Evolutionary conservation across 2,329 filamentous ascomycete species (phyloP).

Genomic region (Colletotrichum theobromicola): DNA sequence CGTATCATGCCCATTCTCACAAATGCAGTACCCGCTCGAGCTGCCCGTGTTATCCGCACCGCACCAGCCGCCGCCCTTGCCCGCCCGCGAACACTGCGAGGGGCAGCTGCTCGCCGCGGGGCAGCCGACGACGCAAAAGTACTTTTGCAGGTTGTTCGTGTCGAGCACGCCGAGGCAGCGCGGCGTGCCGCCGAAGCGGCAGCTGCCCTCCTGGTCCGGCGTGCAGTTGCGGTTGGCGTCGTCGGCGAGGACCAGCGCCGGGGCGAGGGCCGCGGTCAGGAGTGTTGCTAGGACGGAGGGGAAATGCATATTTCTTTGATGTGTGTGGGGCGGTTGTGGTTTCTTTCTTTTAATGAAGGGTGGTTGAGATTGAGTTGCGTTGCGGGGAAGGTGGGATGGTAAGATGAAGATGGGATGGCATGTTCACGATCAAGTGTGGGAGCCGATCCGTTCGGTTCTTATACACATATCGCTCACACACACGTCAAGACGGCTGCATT

Average conservation of each 20-base stretch:
- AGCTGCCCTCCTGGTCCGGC: background rate
- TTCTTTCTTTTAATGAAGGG: background rate
- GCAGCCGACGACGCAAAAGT: background rate
- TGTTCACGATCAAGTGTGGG: background rate
- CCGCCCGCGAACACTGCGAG: background rate
- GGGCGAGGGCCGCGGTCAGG: too few species aligned
- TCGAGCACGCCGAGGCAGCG: background rate
- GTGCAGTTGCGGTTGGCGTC: background rate
- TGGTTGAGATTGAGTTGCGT: background rate
- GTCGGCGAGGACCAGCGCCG: too few species aligned
- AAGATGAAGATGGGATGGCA: background rate
- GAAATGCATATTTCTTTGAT: too few species aligned
- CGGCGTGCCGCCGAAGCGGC: background rate
- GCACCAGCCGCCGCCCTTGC: background rate
- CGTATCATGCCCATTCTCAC: background rate
- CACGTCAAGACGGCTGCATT: background rate
- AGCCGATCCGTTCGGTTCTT: background rate
- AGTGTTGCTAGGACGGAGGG: too few species aligned
- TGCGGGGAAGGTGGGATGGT: background rate
- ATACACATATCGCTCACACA: accelerated
- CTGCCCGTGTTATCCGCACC: background rate
- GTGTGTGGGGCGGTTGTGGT: too few species aligned
- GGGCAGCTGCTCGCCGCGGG: background rate
- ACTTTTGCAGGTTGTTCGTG: background rate
- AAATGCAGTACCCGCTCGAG: background rate